phyloP scores from a whole-genome alignment of 805 yeast genomes.

The Metschnikowia borealis region DNA sequence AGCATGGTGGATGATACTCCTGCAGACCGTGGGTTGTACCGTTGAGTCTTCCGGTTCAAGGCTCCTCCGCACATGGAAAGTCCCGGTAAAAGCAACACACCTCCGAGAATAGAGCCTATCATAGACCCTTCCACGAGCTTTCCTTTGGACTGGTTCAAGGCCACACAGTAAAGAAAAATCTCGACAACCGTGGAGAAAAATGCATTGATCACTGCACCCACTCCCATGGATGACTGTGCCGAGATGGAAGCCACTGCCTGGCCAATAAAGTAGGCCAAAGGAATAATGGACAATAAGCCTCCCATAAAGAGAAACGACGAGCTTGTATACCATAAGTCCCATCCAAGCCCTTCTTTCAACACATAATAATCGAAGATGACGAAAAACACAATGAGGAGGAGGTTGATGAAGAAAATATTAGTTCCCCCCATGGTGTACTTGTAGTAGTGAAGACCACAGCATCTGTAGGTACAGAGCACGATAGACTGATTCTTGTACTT shows the following conservation, averaged over 20 bases:
- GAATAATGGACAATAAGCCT: constrained; percentile 81
- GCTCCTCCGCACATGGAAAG: constrained; percentile 98
- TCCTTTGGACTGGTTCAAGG: constrained; percentile 80
- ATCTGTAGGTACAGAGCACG: constrained; percentile 84
- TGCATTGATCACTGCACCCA: constrained; percentile 97
- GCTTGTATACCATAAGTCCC: constrained; percentile 48
- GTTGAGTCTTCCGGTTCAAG: constrained; percentile 81
- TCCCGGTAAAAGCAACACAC: constrained; percentile 88
- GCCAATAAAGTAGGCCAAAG: constrained; percentile 94
- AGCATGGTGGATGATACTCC: constrained; percentile 97
- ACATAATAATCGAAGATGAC: constrained; percentile 76
- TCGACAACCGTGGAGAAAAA: constrained; percentile 96
- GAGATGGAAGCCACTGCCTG: constrained; percentile 99
- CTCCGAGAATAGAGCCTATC: constrained; percentile 91
- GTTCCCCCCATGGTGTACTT: constrained; percentile 97
- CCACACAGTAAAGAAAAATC: constrained; percentile 87
- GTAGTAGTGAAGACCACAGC: constrained; percentile 89
- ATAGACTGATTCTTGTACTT: constrained; percentile 53
- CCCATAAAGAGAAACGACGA: constrained; percentile 66
- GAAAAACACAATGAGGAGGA: constrained; percentile 73
- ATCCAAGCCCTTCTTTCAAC: constrained; percentile 42
- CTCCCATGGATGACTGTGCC: constrained; percentile 98
- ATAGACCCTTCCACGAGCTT: constrained; percentile 91
- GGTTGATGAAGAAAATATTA: constrained; percentile 83
- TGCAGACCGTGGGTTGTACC: constrained; percentile 94